Conservation (phyloP, 2,329 filamentous ascomycete species). For the Fonsecaea pugnacius region DNA sequence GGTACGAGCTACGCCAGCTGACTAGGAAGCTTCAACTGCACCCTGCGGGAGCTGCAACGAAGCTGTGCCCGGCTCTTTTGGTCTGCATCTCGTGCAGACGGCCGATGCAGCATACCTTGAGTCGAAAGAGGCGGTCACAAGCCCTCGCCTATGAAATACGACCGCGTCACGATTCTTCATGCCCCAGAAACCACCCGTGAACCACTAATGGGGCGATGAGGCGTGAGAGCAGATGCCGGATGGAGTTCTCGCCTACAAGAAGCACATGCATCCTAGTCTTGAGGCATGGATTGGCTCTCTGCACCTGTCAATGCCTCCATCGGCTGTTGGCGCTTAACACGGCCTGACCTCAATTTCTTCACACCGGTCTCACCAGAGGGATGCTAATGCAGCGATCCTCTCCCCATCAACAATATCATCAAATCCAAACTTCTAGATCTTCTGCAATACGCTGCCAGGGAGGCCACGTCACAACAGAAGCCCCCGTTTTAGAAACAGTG, state of each 20-base stretch:
- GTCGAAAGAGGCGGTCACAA: constrained; percentile 2
- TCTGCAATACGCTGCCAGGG: not conserved
- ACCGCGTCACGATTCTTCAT: not conserved
- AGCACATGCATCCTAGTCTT: constrained; percentile 1
- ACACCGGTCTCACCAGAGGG: not conserved
- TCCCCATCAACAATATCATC: not conserved
- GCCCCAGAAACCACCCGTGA: not conserved
- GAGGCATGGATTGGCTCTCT: constrained; percentile 1
- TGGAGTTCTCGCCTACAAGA: not conserved
- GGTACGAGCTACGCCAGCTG: not conserved
- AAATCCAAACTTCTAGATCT: constrained; percentile 1
- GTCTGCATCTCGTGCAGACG: constrained; percentile 1
- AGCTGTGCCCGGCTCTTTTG: not conserved
- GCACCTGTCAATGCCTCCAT: not conserved
- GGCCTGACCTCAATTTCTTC: constrained; percentile 2
- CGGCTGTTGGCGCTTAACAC: constrained; percentile 5
- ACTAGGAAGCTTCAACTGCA: not conserved
- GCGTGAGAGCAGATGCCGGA: not conserved
- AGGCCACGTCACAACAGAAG: not conserved
- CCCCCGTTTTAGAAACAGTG: not conserved
- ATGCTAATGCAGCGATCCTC: not conserved
- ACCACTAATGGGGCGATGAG: not conserved
- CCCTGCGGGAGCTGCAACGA: not conserved
- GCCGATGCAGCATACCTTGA: not conserved
- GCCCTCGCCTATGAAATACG: constrained; percentile 3